Conservation (phyloP, 176 grass and related monocot species). For the Alopecurus myosuroides region DNA sequence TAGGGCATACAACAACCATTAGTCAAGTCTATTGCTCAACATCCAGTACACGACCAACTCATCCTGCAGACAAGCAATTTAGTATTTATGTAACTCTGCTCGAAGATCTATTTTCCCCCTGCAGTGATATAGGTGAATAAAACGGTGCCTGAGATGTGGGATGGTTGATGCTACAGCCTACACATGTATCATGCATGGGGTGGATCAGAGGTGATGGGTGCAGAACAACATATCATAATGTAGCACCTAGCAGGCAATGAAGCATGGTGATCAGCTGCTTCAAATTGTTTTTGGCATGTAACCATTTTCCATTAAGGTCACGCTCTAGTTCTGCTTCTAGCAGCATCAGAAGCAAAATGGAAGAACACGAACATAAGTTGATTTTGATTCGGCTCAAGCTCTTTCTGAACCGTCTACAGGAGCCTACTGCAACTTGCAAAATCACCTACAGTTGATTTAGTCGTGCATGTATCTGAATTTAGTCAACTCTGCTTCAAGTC, state of each 20-base stretch:
- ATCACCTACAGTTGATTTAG: not conserved
- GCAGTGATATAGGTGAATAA: not conserved
- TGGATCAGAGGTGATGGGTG: not conserved
- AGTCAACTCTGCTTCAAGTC: not conserved
- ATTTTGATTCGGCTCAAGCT: not conserved
- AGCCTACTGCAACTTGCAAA: not conserved
- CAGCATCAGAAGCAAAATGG: not conserved
- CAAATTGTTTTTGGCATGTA: not conserved
- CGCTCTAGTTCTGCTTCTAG: not conserved
- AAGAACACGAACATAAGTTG: not conserved
- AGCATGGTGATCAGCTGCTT: not conserved
- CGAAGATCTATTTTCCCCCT: not conserved
- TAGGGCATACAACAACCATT: not conserved
- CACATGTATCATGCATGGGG: not conserved
- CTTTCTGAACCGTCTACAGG: not conserved
- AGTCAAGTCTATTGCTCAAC: not conserved
- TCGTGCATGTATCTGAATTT: not conserved
- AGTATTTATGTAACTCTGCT: not conserved
- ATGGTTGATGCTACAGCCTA: not conserved
- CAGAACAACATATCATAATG: not conserved
- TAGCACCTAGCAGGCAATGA: not conserved
- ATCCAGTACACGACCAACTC: not conserved
- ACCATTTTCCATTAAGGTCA: not conserved
- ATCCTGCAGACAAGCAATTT: not conserved
- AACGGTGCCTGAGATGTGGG: not conserved